These are phyloP conservation scores for Alternaria solani DNA, from an alignment of 2,329 filamentous ascomycete species.

Conservation along the genomic window DNA sequence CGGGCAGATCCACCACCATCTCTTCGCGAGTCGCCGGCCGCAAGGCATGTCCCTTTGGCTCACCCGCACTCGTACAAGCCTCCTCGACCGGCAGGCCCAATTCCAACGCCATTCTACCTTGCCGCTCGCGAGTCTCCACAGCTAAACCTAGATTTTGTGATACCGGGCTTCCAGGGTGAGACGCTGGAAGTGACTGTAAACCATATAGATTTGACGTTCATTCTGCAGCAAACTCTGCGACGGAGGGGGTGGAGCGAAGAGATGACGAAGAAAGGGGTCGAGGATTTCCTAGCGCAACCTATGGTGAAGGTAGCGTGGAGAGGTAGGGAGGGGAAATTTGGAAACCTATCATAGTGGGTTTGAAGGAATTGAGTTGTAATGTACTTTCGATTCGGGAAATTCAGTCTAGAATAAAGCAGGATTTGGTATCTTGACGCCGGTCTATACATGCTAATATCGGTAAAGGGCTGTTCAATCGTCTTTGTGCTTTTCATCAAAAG, in stretches of 20 bases:
- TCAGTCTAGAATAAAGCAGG: background rate
- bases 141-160: slow-evolving; percentile 2
- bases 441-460: background rate
- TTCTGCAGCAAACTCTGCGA: slow-evolving; percentile 6
- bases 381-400: background rate
- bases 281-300: slow-evolving; percentile 3
- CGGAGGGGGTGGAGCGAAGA: slow-evolving; percentile 3
- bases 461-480: slow-evolving; percentile 1
- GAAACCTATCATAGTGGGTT: background rate
- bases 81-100: background rate
- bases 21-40: background rate
- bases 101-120: slow-evolving; percentile 6
- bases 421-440: slow-evolving; percentile 4
- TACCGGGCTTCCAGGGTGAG: slow-evolving; percentile 12
- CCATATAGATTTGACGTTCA: slow-evolving; percentile 11
- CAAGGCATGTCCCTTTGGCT: background rate
- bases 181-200: slow-evolving; percentile 4
- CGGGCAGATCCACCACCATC: background rate
- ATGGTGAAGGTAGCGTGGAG: slow-evolving; percentile 4
- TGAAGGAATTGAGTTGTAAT: background rate
- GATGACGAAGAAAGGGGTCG: slow-evolving; percentile 1
- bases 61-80: background rate
- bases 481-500: slow-evolving; percentile 31
- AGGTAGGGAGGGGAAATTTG: background rate
- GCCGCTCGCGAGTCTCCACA: background rate